Base-by-base conservation (phyloP, 495 filamentous ascomycete genomes). In the Hypoxylon cercidicola region DNA sequence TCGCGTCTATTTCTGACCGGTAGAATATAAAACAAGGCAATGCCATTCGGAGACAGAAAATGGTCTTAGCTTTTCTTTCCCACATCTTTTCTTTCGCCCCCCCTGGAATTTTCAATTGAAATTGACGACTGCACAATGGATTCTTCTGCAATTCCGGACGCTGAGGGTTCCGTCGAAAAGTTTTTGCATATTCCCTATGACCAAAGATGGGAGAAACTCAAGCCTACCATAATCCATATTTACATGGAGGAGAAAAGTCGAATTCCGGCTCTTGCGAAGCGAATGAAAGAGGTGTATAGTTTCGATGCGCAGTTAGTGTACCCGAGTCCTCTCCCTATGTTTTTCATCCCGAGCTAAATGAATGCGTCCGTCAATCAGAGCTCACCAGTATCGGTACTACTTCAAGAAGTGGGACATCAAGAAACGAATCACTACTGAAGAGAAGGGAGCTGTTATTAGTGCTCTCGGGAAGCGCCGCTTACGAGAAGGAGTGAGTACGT, bases 381-480 rank as follows among this genome's bases (percentile, higher is more conserved):
- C 70, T 50, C 56, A 50, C 46, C 75, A 81, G 37, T 81, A 80
- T 48, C 77, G 76, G 59, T 69, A 76, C 50, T 70, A 73, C n/a
- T 74, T 81, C 67, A 74, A 64, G 51, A 76, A 79, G 63, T 80
- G 77, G 79, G 69, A 72, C 1, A 68, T 77, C 58, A 75, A 69
- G 62, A 78, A 76, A 30, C 74, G 59, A 39, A 61, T 66, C n/a
- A 37, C 66, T 1, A 64, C 68, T 1, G 44, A 65, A 46, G 52
- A 63, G 52, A 63, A 63, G 16, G 28, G 20, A 1, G 45, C 52
- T 12, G n/a, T 56, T 13, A 63, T 51, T 16, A 46, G 1, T 34
- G 19, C 52, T 3, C 37, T 63, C 13, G 52, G 52, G 16, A 63
- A 63, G 39, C 60, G 60, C 3, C 51, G 45, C 4, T 32, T 6